phyloP scores from a whole-genome alignment of 2,329 filamentous ascomycete genomes.

The Fusarium oxysporum region DNA sequence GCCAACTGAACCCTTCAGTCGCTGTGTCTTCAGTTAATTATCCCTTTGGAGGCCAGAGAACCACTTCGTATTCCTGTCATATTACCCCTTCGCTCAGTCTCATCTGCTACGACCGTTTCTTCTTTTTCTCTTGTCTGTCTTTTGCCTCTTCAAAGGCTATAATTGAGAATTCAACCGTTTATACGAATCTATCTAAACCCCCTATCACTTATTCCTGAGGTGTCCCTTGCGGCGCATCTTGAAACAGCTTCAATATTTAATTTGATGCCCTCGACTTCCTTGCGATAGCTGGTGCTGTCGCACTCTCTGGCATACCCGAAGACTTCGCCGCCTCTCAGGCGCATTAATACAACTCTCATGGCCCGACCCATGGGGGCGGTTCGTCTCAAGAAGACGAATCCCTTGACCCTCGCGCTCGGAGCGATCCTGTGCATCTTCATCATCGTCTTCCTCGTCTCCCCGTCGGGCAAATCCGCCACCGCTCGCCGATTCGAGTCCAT shows the following conservation, averaged over 20 bases:
- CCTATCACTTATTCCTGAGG: conserved; percentile 1
- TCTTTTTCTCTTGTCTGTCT: conserved; percentile 13
- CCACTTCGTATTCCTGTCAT: conserved; percentile 42
- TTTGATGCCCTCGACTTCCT: conserved; percentile 41
- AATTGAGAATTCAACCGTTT: neutral
- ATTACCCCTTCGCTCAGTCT: conserved; percentile 37
- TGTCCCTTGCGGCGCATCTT: conserved; percentile 26
- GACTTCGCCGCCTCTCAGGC: conserved; percentile 1
- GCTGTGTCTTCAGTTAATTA: conserved; percentile 39
- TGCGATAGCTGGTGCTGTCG: conserved; percentile 40
- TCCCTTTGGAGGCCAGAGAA: conserved; percentile 42
- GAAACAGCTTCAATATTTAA: conserved; percentile 13
- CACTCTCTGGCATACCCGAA: conserved; percentile 9
- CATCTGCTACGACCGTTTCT: conserved; percentile 25
- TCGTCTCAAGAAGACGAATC: conserved; percentile 84
- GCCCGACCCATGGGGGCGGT: conserved; percentile 70
- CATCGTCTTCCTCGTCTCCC: conserved; percentile 71
- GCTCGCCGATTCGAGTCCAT: conserved; percentile 59
- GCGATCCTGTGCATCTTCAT: conserved; percentile 78
- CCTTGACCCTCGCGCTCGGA: conserved; percentile 79
- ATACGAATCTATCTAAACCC: neutral
- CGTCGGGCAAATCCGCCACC: conserved; percentile 63
- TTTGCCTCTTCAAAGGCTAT: conserved; percentile 1
- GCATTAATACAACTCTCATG: conserved; percentile 54
- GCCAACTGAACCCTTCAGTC: conserved; percentile 45